Evolutionary conservation across 1,284 basidiomycete species (phyloP), one percentile per base, ranked within the genome.

Genomic region (Leccinum solheimii): DNA sequence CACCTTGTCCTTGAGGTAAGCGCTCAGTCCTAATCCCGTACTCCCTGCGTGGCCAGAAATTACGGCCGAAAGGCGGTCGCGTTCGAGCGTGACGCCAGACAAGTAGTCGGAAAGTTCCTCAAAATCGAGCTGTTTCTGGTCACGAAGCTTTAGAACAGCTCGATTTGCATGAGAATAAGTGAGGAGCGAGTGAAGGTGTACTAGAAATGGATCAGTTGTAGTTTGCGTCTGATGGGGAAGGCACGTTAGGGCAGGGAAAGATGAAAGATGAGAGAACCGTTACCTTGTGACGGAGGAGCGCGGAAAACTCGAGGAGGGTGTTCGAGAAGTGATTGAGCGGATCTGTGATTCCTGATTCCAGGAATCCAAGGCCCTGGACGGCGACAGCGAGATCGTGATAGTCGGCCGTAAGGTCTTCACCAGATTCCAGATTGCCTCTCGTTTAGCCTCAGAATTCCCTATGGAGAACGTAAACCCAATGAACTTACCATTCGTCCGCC

Each of bases 61-160:
- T 55, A 95, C 81, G 2, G 94, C 93, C 14, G 94, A 88, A 9
- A 99, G 81, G 45, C 97, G 83, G 74, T 99, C 97, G 11, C 97
- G 89, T 77, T 99, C 97, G 8, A 87, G 82, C 0, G 94, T 95
- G 32, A 98, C 87, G 7, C 91, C 91, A 2, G 93, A 93, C 6
- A 99, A 83, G 76, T 99, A 99, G 60, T 95, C 93, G 5, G 95
- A 96, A 5, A 98, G 85, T 72, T 98, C 97, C 77, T 99, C 97
- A 68, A 98, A 98, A 75, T 99, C 97, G 58, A 98, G 86, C 76
- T 99, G 97, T 76, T 98, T 99, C 77, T 98, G 95, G 75, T 99
- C 97, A 53, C 97, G 88, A 38, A 98, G 83, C 76, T 94, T 97
- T 63, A 99, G 84, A 5, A 98, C 94, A 8, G 89, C 87, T 56